Evolutionary conservation across 345 rosid species (phyloP), one percentile per base, ranked within the genome.

Genomic region (Salix purpurea): DNA sequence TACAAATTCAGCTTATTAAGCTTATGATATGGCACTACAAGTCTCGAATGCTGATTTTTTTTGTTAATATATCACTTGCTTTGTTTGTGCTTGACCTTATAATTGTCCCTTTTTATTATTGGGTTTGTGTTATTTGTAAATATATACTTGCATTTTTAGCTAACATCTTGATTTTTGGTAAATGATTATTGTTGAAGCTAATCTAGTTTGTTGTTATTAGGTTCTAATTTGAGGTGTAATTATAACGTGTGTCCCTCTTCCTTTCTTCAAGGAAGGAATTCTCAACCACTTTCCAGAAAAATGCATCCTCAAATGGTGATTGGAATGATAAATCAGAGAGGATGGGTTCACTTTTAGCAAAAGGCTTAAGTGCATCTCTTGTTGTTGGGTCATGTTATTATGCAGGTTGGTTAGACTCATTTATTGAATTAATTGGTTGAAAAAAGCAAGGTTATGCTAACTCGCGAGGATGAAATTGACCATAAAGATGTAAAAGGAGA

Each of bases 371-470:
- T 4, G 79, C 87, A 34, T 86, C 77, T 44, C 86, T 89, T 81
- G 91, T 90, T 65, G 77, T 78, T 46, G 44, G 87, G 67, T 72
- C 83, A 19, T 95, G 91, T 0, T 91, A 91, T 80, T 90, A 76
- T 76, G 75, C 66, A 61, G 97, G 97, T 24, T 87, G 86, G 72
- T 76, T 91, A 74, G 98, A 92, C 75, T 72, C 84, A 28, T 84
- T 83, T 76, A 67, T 91, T 9, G 83, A 80, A 24, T 85, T 83
- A 74, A 67, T 90, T 12, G 82, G 79, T 40, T 81, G 85, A 70
- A 81, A 83, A 72, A 75, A 67, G 69, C 78, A 81, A 21, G 76
- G 75, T 58, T 34, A 84, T 77, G 60, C 46, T 60, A 79, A 80
- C 82, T 52, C 77, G 56, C 68, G 78, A 67, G 76, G 65, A 72